Percentiles rank a stretch among this genome's conserved stretches.
These are phyloP conservation scores for Hypoxylon sp. DNA, from an alignment of 2,329 filamentous ascomycete genomes.

Conservation along the genomic window DNA sequence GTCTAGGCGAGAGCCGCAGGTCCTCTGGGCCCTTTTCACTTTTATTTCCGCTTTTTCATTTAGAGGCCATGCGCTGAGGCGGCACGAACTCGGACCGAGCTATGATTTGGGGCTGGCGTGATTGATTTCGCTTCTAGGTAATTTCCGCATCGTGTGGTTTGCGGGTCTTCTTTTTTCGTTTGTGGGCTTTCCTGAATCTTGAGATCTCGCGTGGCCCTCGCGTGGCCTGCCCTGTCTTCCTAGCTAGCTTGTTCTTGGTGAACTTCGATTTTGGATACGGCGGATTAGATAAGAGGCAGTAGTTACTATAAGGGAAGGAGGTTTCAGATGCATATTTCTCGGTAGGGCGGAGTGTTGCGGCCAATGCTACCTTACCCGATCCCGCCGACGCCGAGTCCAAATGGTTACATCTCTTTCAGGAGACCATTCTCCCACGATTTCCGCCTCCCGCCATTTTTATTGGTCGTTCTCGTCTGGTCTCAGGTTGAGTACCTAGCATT, in stretches of 20 bases:
- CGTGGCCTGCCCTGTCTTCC: neutral
- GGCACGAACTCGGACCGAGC: constrained; percentile 25
- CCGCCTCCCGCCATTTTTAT: constrained; percentile 8
- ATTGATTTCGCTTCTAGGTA: constrained; percentile 12
- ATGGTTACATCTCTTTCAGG: neutral
- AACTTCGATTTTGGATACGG: constrained; percentile 12
- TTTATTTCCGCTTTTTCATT: neutral
- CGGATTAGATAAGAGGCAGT: constrained; percentile 18
- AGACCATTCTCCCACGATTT: constrained; percentile 19
- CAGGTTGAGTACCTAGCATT: constrained; percentile 35
- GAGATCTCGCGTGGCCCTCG: neutral
- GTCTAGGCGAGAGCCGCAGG: neutral
- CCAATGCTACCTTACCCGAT: constrained; percentile 6
- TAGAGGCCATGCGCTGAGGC: constrained; percentile 11
- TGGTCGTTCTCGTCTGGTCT: constrained; percentile 22
- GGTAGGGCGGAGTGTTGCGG: constrained; percentile 14
- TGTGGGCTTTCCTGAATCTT: neutral
- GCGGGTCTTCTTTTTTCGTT: neutral
- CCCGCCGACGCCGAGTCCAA: constrained; percentile 11
- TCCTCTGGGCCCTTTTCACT: neutral
- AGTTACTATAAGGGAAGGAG: constrained; percentile 9
- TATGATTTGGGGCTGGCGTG: constrained; percentile 4
- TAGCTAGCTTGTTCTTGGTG: neutral
- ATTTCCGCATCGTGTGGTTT: neutral
- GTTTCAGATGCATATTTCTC: neutral